These are phyloP conservation scores for Acer campestre DNA, from an alignment of 345 rosid species.

Conservation along the genomic window DNA sequence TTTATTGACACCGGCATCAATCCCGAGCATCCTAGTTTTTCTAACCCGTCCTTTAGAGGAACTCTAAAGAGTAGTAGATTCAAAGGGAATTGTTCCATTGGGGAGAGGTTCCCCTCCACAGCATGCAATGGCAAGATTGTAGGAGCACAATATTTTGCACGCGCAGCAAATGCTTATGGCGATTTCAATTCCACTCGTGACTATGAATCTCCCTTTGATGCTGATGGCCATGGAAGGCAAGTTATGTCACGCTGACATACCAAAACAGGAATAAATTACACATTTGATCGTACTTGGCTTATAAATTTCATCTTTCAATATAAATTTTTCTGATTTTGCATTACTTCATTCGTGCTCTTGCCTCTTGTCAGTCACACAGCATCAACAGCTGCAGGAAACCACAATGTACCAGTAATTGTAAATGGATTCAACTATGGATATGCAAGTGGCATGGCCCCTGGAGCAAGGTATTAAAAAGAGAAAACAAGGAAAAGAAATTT, in stretches of 20 bases:
- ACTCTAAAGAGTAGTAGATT: conserved; percentile 23
- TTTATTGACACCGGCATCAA: conserved; percentile 53
- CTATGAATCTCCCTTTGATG: conserved; percentile 48
- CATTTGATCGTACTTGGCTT: background rate
- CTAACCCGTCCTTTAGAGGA: conserved; percentile 8
- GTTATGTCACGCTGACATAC: conserved; percentile 2
- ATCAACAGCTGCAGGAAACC: conserved; percentile 51
- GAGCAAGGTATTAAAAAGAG: conserved; percentile 40
- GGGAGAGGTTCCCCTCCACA: conserved; percentile 35
- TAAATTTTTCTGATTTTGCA: conserved; percentile 6
- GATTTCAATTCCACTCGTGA: conserved; percentile 47
- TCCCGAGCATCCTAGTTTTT: conserved; percentile 51
- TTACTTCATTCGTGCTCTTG: conserved; percentile 7
- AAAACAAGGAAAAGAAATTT: background rate
- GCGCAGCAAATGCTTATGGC: conserved; percentile 47
- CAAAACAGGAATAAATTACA: background rate
- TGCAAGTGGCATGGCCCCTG: conserved; percentile 61
- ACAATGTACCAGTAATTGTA: conserved; percentile 36
- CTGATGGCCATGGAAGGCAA: conserved; percentile 65
- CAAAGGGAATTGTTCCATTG: conserved; percentile 45
- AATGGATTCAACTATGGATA: conserved; percentile 47
- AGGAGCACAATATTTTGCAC: conserved; percentile 54
- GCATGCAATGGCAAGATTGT: conserved; percentile 48
- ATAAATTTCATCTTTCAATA: background rate
- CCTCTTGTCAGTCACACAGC: conserved; percentile 46